Evolutionary conservation across 2,329 filamentous ascomycete genomes (phyloP).

Genomic region (Tolypocladium guangdongense): DNA sequence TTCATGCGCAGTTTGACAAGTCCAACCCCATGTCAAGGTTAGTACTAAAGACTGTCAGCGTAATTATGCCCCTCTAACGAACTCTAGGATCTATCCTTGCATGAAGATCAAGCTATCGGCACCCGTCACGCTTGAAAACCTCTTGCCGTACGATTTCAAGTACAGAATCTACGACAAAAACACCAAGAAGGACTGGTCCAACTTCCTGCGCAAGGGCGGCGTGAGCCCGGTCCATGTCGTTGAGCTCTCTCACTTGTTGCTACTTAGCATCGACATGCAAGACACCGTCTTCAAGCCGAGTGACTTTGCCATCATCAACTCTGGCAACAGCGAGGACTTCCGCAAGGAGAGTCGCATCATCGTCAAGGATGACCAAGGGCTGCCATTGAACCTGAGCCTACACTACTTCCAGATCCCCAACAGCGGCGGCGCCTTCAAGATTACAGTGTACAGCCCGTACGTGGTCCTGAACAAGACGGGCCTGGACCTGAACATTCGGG

Average conservation of each 20-base stretch:
- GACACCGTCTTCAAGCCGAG: conserved; percentile 90
- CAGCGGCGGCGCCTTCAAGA: conserved; percentile 90
- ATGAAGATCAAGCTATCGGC: conserved; percentile 90
- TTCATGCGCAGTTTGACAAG: conserved; percentile 76
- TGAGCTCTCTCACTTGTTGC: conserved; percentile 82
- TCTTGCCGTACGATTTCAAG: conserved; percentile 96
- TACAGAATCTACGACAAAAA: conserved; percentile 99
- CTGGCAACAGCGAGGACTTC: conserved; percentile 79
- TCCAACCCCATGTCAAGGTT: conserved; percentile 70
- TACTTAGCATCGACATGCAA: conserved; percentile 93
- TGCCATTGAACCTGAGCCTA: conserved; percentile 69
- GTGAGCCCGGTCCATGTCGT: conserved; percentile 96
- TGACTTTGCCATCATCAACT: conserved; percentile 95
- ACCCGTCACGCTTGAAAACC: conserved; percentile 86
- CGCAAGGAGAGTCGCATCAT: conserved; percentile 67
- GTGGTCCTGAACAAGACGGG: conserved; percentile 93
- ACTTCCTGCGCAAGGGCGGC: conserved; percentile 92
- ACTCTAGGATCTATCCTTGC: conserved; percentile 67
- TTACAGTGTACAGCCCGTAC: conserved; percentile 91
- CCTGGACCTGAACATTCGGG: conserved; percentile 74
- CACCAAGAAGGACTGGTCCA: conserved; percentile 97
- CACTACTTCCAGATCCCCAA: conserved; percentile 88
- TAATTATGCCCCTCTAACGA: background rate
- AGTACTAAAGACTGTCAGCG: conserved; percentile 13
- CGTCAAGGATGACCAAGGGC: conserved; percentile 75